Percentiles rank a stretch among this genome's conserved stretches.
Evolutionary conservation across 495 filamentous ascomycete genomes (phyloP).

Genomic region (Rusavskia elegans): DNA sequence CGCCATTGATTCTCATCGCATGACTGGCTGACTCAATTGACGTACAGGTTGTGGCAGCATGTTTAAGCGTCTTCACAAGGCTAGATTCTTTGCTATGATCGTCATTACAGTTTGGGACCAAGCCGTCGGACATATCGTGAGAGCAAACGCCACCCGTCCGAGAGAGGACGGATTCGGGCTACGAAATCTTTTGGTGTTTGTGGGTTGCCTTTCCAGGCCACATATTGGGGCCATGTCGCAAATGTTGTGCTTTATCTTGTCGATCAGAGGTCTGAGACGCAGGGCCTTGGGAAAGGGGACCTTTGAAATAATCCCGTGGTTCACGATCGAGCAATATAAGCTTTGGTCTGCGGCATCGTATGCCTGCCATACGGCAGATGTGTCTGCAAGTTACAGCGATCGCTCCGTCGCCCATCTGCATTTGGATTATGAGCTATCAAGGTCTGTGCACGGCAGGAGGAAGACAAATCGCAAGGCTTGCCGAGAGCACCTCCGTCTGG

Average conservation of each 20-base stretch:
- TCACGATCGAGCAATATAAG: background rate
- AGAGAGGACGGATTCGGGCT: background rate
- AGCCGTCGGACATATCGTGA: background rate
- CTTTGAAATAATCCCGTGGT: background rate
- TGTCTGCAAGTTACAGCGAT: background rate
- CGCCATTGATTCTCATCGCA: background rate
- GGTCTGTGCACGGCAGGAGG: too few relatives aligned
- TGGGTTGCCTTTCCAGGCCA: background rate
- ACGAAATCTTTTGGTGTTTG: background rate
- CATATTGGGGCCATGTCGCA: background rate
- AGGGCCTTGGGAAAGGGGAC: background rate
- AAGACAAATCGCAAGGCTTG: too few relatives aligned
- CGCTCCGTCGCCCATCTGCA: background rate
- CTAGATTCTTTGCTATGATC: slow-evolving; percentile 79
- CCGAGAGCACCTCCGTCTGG: too few relatives aligned
- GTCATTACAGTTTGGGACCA: background rate
- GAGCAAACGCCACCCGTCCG: too few relatives aligned
- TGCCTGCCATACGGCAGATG: background rate
- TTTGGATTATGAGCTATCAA: too few relatives aligned
- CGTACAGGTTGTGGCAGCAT: slow-evolving; percentile 69
- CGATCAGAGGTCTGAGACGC: background rate
- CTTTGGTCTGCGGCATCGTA: background rate
- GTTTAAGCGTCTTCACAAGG: slow-evolving; percentile 90
- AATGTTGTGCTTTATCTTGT: background rate
- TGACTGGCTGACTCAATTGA: background rate